A percentile compares a stretch with the other conserved stretches of the same genome.
phyloP scores from a whole-genome alignment of 345 rosid species.

The Lumnitzera littorea region DNA sequence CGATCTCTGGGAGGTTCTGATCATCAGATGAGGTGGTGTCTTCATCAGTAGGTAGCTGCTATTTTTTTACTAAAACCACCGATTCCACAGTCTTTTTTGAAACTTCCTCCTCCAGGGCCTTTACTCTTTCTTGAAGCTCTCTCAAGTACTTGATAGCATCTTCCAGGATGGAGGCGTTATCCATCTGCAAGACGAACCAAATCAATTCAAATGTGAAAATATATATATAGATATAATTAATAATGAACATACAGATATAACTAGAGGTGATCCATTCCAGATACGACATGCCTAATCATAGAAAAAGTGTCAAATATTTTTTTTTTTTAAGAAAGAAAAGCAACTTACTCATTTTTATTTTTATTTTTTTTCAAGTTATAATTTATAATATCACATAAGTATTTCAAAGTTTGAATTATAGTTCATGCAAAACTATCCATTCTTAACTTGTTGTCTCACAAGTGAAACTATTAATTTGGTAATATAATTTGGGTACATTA shows the following conservation, averaged over 20 bases:
- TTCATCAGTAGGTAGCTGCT: neutral
- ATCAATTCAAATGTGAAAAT: neutral
- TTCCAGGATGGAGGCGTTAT: slow-evolving; percentile 24
- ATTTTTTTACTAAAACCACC: slow-evolving; percentile 7
- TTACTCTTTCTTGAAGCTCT: slow-evolving; percentile 19
- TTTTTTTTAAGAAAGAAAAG: neutral
- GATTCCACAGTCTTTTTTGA: slow-evolving; percentile 11
- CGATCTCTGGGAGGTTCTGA: slow-evolving; percentile 13
- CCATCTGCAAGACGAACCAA: neutral
- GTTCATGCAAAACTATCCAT: neutral
- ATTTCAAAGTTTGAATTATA: too few relatives aligned
- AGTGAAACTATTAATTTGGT: too few relatives aligned
- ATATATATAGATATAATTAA: neutral
- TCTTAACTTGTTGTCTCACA: too few relatives aligned
- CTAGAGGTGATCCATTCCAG: too few relatives aligned
- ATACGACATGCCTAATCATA: too few relatives aligned
- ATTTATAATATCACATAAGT: too few relatives aligned
- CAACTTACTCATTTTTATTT: too few relatives aligned
- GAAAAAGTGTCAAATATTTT: too few relatives aligned
- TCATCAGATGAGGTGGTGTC: slow-evolving; percentile 3
- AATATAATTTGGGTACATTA: too few relatives aligned
- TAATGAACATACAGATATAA: too few relatives aligned
- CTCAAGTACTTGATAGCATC: slow-evolving; percentile 19
- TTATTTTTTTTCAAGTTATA: too few relatives aligned
- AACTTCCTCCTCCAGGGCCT: slow-evolving; percentile 12